Percentiles rank a stretch among this genome's conserved stretches.
phyloP scores from a whole-genome alignment of 257 asterid species.

The Solanum ossicruentum region DNA sequence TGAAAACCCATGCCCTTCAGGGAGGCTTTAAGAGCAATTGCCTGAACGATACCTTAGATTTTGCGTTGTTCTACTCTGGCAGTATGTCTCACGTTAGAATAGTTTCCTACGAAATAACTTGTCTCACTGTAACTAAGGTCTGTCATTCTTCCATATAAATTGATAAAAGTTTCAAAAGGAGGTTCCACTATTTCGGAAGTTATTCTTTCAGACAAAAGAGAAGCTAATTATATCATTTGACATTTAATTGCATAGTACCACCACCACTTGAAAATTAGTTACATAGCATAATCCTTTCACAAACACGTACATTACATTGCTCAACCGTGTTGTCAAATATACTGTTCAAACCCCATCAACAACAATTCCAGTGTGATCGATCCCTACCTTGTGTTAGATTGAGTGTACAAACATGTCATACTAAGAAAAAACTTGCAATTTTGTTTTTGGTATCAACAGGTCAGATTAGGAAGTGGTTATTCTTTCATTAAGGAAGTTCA shows the following conservation, averaged over 20 bases:
- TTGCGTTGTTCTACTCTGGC: neutral
- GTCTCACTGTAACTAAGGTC: neutral
- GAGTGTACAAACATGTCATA: neutral
- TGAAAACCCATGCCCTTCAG: neutral
- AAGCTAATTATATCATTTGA: neutral
- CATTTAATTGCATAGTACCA: neutral
- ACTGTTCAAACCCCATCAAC: neutral
- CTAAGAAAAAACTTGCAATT: neutral
- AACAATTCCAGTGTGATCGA: no score
- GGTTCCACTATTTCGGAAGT: neutral
- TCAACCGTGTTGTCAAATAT: neutral
- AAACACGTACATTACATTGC: neutral
- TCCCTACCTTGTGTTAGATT: no score
- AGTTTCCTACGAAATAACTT: neutral
- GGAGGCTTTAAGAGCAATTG: neutral
- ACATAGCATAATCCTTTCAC: neutral
- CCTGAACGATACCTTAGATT: neutral
- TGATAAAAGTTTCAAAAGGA: neutral
- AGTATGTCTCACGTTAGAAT: neutral
- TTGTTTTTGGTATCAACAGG: neutral
- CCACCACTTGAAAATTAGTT: neutral
- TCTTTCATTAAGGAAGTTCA: neutral
- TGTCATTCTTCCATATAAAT: neutral
- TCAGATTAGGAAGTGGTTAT: neutral
- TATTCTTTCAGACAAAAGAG: neutral